Base-by-base conservation (phyloP, 345 rosid genomes). In the Corchorus olitorius region DNA sequence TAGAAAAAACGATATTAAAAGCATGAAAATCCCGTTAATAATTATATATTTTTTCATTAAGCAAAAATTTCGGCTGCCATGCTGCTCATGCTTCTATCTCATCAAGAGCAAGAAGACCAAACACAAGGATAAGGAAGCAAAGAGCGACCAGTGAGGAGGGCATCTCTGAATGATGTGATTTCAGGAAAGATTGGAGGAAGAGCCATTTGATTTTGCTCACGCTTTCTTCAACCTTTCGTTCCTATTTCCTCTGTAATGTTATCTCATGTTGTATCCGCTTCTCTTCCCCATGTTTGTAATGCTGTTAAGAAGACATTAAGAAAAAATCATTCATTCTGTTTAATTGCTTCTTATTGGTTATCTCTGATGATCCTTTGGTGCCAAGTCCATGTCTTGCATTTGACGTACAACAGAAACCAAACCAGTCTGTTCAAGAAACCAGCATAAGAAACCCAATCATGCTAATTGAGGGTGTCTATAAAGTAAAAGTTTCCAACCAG, bases 391-490 rank as follows among this genome's bases (percentile, higher is more conserved):
- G 75, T 92, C 98, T 82, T 61, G 87, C 97, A 92, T 88, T 85
- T 94, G 99, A 70, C 81, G 84, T 73, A 93, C 96, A 68, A 95
- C 84, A 66, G 89, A 84, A 73, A 93, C 98, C 70, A 93, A 79
- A 66, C 97, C 98, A 34, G 92, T 90, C 84, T 93, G 89, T 13
- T 87, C 86, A 75, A 93, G 97, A 84, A 89, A 95, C 99, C 99
- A 93, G 86, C 84, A 85, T 27, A 27, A 27, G 27, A 13, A 75
- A 64, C 74, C 22, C 64, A 77, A 14, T 16, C 65, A 71, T 20
- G 49, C 43, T 35, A 71, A 80, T 72, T 62, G 61, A 77, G 65
- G 37, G 58, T 54, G 2, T 69, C 10, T 34, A 20, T 27, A 27
- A 27, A 27, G 27, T 27, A 27, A 27, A 17, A 58, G 5, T 35